Percentiles rank a stretch among this genome's conserved stretches.
Evolutionary conservation across 306 rosid genomes (phyloP).

Genomic region (Dryas drummondii): DNA sequence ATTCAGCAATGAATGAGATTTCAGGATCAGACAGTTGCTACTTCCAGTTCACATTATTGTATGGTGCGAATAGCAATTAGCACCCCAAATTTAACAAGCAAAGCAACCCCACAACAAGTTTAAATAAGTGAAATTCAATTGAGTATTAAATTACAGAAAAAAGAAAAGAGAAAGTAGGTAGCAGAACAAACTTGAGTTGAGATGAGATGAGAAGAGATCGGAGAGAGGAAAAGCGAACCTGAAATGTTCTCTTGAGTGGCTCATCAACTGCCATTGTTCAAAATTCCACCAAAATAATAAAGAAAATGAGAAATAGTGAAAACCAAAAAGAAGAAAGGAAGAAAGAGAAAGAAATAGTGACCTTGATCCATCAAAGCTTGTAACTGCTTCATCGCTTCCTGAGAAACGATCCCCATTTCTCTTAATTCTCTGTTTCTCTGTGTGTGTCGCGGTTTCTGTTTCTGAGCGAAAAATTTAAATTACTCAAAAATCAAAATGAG

Average conservation of each 20-base stretch:
- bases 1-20: not conserved
- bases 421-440: not conserved
- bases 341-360: conserved; percentile 12
- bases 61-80: not conserved
- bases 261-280: conserved; percentile 59
- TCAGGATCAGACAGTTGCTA: not conserved
- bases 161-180: not conserved
- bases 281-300: conserved; percentile 2
- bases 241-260: conserved; percentile 68
- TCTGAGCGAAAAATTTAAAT: not conserved
- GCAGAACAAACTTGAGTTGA: not conserved
- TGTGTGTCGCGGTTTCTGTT: not conserved
- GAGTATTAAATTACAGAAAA: not conserved
- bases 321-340: not conserved
- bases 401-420: conserved; percentile 67
- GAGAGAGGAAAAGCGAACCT: conserved; percentile 53
- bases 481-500: not conserved
- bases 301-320: not conserved
- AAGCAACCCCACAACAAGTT: not conserved
- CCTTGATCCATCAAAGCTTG: conserved; percentile 77
- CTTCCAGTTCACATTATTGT: not conserved
- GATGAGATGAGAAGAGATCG: conserved; percentile 19
- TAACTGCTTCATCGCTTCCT: conserved; percentile 67
- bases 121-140: not conserved
- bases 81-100: not conserved